Evolutionary conservation across 2,329 filamentous ascomycete genomes (phyloP).

Genomic region (Pezicula rhizophila): DNA sequence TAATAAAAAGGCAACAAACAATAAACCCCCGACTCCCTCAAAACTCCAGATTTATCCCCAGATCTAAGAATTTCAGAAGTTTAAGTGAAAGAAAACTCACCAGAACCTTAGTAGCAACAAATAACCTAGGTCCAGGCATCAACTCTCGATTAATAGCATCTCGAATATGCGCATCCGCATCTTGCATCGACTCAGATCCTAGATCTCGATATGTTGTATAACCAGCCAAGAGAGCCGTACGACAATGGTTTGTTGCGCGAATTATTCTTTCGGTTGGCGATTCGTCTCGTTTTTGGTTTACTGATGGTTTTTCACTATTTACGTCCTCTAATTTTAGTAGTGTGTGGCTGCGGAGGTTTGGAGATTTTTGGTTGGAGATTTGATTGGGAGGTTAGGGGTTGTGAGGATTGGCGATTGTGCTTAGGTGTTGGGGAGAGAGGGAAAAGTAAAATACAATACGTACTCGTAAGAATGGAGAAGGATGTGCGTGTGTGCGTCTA

Average conservation of each 20-base stretch:
- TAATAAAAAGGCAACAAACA: too few relatives aligned
- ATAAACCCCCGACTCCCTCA: too few relatives aligned
- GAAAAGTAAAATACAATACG: background rate
- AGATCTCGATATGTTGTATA: slow-evolving; percentile 1
- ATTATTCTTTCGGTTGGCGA: background rate
- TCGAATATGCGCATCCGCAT: background rate
- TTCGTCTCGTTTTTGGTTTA: slow-evolving; percentile 1
- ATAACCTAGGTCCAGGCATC: slow-evolving; percentile 46
- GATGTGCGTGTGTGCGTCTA: slow-evolving; percentile 51
- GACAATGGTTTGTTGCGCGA: background rate
- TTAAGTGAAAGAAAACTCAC: slow-evolving; percentile 19
- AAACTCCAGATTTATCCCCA: too few relatives aligned
- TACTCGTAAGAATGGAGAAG: slow-evolving; percentile 43
- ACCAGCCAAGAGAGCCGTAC: background rate
- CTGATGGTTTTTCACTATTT: too few relatives aligned
- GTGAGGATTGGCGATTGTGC: too few relatives aligned
- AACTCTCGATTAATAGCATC: slow-evolving; percentile 44
- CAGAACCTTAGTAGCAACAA: slow-evolving; percentile 46
- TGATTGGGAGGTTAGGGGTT: too few relatives aligned
- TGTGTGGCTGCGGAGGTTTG: too few relatives aligned
- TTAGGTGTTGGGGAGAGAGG: too few relatives aligned
- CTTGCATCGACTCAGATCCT: slow-evolving; percentile 1
- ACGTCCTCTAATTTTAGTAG: too few relatives aligned
- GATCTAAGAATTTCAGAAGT: too few relatives aligned
- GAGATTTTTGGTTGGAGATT: too few relatives aligned